These are phyloP conservation scores for Botryotinia calthae DNA, from an alignment of 2,329 filamentous ascomycete species.

Conservation along the genomic window DNA sequence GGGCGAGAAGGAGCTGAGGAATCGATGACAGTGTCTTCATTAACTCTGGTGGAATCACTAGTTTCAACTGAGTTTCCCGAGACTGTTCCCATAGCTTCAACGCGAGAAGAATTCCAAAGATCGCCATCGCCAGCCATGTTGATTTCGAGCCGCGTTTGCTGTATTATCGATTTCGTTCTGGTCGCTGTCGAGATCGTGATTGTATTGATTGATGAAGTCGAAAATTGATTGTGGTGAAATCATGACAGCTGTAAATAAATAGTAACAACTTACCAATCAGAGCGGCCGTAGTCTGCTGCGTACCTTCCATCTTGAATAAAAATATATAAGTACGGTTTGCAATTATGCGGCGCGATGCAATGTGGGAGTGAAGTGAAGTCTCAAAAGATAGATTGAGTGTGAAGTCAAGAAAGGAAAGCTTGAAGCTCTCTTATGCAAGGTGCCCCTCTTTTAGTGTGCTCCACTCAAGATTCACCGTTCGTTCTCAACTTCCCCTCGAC, in stretches of 20 bases:
- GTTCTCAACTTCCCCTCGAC: background rate
- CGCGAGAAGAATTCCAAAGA: background rate
- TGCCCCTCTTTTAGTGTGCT: conserved; percentile 9
- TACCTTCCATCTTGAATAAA: conserved; percentile 32
- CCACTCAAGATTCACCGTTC: background rate
- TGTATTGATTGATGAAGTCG: background rate
- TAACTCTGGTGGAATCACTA: background rate
- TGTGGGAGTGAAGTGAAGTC: conserved; percentile 7
- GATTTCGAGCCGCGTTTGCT: background rate
- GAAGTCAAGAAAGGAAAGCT: conserved; percentile 6
- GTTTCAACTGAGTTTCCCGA: background rate
- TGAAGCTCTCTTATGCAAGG: conserved; percentile 6
- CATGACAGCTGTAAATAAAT: conserved; percentile 12
- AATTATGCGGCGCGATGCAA: background rate
- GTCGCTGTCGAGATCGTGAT: background rate
- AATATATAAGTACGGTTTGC: conserved; percentile 16
- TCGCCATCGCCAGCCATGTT: background rate
- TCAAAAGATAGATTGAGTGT: conserved; percentile 7
- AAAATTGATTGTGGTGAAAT: background rate
- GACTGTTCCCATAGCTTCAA: background rate
- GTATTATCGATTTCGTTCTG: background rate
- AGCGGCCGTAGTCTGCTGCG: conserved; percentile 32
- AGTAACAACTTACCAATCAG: conserved; percentile 33
- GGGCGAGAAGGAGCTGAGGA: background rate
- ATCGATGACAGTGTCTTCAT: background rate